Percentiles rank a stretch among this genome's conserved stretches.
Evolutionary conservation across 805 yeast genomes (phyloP).

Genomic region (Ogataea siamensis): DNA sequence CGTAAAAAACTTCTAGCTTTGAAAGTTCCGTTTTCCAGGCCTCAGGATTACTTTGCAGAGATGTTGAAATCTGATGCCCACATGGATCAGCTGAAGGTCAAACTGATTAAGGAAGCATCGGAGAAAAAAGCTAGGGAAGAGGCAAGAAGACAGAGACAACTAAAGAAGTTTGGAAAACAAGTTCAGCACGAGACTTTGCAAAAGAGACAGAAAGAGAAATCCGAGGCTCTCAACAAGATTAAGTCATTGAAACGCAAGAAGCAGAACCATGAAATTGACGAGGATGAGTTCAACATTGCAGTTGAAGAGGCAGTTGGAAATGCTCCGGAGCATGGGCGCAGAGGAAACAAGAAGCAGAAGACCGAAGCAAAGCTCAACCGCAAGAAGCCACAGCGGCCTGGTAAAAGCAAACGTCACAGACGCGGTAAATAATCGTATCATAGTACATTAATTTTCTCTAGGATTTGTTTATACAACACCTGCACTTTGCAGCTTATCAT

Average conservation of each 20-base stretch:
- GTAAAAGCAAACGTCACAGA: conserved; percentile 51
- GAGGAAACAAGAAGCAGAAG: conserved; percentile 58
- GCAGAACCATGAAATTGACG: conserved; percentile 65
- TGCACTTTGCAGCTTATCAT: conserved; percentile 42
- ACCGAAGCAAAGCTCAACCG: conserved; percentile 36
- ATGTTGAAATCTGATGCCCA: conserved; percentile 98
- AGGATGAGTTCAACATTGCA: conserved; percentile 84
- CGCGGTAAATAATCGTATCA: conserved; percentile 20
- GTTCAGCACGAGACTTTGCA: conserved; percentile 92
- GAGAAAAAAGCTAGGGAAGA: conserved; percentile 90
- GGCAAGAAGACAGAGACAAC: conserved; percentile 88
- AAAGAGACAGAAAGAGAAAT: conserved; percentile 90
- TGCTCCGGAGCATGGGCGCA: conserved; percentile 41
- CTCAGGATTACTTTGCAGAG: conserved; percentile 95
- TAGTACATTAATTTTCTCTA: background rate
- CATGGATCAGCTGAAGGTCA: conserved; percentile 88
- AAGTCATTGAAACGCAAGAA: conserved; percentile 89
- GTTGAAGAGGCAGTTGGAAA: conserved; percentile 84
- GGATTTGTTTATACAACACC: conserved; percentile 17
- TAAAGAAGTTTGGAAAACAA: conserved; percentile 97
- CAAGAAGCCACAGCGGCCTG: conserved; percentile 43
- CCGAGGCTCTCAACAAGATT: conserved; percentile 84
- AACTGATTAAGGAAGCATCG: conserved; percentile 69
- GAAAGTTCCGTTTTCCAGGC: conserved; percentile 87
- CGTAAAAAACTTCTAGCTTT: conserved; percentile 63